Base-by-base conservation (phyloP, 108 stramenopile species). In the Pseudonitzschia multiseries region DNA sequence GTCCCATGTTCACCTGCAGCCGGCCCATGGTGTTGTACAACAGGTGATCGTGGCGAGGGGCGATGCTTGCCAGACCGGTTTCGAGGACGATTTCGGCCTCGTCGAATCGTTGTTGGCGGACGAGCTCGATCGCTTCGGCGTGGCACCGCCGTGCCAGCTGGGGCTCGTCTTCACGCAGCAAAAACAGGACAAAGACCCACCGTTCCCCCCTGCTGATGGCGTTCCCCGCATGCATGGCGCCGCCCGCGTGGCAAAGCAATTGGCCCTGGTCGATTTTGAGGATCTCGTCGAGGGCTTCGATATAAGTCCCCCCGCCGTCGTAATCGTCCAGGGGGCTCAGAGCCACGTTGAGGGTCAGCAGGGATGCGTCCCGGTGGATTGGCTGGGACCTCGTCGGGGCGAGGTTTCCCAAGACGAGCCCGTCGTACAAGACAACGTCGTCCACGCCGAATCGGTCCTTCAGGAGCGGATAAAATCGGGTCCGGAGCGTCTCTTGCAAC, bases 301-400 rank as follows among this genome's bases (percentile, higher is more conserved):
- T 70, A 41, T 71, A 93, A 18, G 92, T 93, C 22, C 92, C 92
- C 17, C 92, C 92, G 8, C 88, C 92, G 2, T 77, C 81, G 75
- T 79, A 90, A 50, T 84, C 77, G 4, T n/a, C 13, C n/a, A 43
- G 26, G 20, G 74, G 64, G 79, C 86, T 86, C 42, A 93, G 66
- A 2, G 89, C 83, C 24, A 90, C 74, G 62, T 86, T 89, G 21
- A 93, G 83, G 22, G 84, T 65, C 14, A 68, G 54, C n/a, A 69
- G 33, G 13, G 68, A 69, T 0, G 69, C 69, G 53, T 69, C 69
- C 52, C 69, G 50, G 28, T 69, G 69, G 53, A 69, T 69, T 14
- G 69, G 69, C 54, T 69, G 69, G 13, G 69, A 69, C 52, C 29
- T 28, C 22, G 69, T 48, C 29, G 69, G 69, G 33, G 53, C 69